Evolutionary conservation across 805 yeast genomes (phyloP), one percentile per base, ranked within the genome.

Genomic region (Wickerhamomyces chaumierensis): DNA sequence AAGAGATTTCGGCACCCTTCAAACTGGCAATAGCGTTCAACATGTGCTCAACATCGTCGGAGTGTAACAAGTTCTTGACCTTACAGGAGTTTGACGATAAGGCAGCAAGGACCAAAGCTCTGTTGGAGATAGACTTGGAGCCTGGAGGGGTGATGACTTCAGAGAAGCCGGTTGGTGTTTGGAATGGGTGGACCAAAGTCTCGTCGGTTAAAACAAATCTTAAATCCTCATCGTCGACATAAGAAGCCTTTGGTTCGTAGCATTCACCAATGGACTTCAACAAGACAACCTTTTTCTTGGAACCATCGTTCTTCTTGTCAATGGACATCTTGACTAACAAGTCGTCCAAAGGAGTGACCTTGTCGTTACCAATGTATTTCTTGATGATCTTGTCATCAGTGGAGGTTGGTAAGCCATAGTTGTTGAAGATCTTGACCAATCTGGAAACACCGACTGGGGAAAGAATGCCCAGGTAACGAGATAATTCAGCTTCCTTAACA

Each of bases 21-120:
- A 92, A 69, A 31, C 73, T 70, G 18, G 78, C 58, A 41, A 92
- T 82, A 6, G 98, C 98, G 33, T 77, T 74, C 48, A 92, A 68
- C 98, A 92, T 92, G 52, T 83, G 88, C 44, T 82, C 86, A 11
- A 97, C 92, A 56, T 92, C 98, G 55, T 90, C 98, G 3, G 97
- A 90, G 56, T 92, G 96, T 38, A 92, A 71, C 52, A 92, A 66
- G 61, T 92, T 92, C 45, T 78, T 79, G 48, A 92, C 75, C 49
- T 73, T 74, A 55, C 95, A 87, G 19, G 78, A 72, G 34, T 97
- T 97, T 38, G 70, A 62, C 43, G 95, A 95, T 43, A 92, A 71
- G 17, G 97, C 94, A 34, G 98, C 97, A 46, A 92, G 66, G 14
- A 92, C 75, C 42, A 92, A 68, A 5, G 96, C 98, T 58, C 98